Evolutionary conservation across 768 basidiomycete species (phyloP).

Genomic region (Psilocybe azurescens): DNA sequence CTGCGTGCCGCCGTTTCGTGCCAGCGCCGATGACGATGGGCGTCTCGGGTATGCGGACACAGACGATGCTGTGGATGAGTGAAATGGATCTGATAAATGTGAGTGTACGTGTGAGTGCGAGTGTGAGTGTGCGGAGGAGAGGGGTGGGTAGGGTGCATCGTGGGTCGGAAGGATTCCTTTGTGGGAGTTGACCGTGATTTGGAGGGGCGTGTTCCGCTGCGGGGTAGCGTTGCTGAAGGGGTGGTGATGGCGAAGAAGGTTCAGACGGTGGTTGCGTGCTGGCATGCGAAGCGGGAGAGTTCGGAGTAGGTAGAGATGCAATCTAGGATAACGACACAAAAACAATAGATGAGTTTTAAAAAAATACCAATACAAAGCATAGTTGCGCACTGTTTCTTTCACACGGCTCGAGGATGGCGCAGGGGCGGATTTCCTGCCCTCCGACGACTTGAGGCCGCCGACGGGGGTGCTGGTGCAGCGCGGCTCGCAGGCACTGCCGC

Average conservation of each 20-base stretch:
- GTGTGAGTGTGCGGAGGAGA: conserved; percentile 16
- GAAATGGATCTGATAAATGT: conserved; percentile 23
- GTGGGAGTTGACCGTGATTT: conserved; percentile 27
- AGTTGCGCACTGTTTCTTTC: conserved; percentile 37
- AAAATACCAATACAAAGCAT: conserved; percentile 4
- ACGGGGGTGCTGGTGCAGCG: conserved; percentile 31
- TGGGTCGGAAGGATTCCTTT: conserved; percentile 23
- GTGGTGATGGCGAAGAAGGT: conserved; percentile 42
- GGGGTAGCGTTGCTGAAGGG: conserved; percentile 28
- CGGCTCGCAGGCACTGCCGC: conserved; percentile 29
- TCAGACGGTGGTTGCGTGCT: conserved; percentile 27
- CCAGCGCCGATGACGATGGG: conserved; percentile 56
- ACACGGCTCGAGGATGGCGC: conserved; percentile 20
- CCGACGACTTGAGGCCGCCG: conserved; percentile 28
- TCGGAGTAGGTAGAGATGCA: conserved; percentile 35
- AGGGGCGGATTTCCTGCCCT: conserved; percentile 23
- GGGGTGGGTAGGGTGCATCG: conserved; percentile 21
- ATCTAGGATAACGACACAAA: conserved; percentile 23
- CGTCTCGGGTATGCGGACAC: conserved; percentile 40
- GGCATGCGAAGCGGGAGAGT: conserved; percentile 28
- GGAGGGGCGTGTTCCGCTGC: conserved; percentile 28
- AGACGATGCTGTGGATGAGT: conserved; percentile 20
- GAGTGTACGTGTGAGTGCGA: background rate
- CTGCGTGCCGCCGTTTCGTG: conserved; percentile 76
- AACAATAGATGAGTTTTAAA: conserved; percentile 7